These are phyloP conservation scores for Calocybe gangraenosa DNA, from an alignment of 768 basidiomycete species.

Conservation along the genomic window DNA sequence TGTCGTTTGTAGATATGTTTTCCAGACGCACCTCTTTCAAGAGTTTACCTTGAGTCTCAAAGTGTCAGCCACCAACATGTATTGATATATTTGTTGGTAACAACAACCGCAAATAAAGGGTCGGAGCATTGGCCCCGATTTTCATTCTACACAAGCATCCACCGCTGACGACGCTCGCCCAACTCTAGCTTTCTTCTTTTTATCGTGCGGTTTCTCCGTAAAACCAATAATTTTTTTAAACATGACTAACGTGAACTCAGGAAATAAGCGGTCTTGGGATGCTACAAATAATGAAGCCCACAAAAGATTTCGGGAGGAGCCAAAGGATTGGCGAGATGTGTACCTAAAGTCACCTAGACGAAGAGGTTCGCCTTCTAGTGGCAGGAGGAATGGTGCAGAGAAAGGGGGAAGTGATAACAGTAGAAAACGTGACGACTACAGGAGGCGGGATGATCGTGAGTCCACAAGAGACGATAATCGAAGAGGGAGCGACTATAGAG, in stretches of 20 bases:
- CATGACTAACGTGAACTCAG: slow-evolving; percentile 84
- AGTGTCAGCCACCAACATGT: no score
- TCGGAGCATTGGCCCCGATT: no score
- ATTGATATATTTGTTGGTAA: no score
- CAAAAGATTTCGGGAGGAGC: slow-evolving; percentile 55
- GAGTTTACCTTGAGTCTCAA: no score
- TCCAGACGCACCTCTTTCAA: no score
- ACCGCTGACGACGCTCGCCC: no score
- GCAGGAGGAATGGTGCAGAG: slow-evolving; percentile 33
- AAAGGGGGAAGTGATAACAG: slow-evolving; percentile 26
- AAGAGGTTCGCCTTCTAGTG: slow-evolving; percentile 18
- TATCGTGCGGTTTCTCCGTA: slow-evolving; percentile 84
- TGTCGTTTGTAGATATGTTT: no score
- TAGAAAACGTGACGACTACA: slow-evolving; percentile 25
- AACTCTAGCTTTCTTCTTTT: slow-evolving; percentile 25
- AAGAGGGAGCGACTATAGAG: slow-evolving; percentile 22
- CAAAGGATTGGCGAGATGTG: slow-evolving; percentile 68
- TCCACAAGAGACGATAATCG: slow-evolving; percentile 26
- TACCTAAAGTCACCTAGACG: slow-evolving; percentile 41
- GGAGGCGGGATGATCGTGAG: slow-evolving; percentile 12
- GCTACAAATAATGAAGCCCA: slow-evolving; percentile 39
- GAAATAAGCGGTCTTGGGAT: slow-evolving; percentile 78
- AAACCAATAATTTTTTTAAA: slow-evolving; percentile 43
- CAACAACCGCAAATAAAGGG: no score
- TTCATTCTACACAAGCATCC: no score